Conservation (phyloP, 257 asterid genomes). For the Lithospermum erythrorhizon region DNA sequence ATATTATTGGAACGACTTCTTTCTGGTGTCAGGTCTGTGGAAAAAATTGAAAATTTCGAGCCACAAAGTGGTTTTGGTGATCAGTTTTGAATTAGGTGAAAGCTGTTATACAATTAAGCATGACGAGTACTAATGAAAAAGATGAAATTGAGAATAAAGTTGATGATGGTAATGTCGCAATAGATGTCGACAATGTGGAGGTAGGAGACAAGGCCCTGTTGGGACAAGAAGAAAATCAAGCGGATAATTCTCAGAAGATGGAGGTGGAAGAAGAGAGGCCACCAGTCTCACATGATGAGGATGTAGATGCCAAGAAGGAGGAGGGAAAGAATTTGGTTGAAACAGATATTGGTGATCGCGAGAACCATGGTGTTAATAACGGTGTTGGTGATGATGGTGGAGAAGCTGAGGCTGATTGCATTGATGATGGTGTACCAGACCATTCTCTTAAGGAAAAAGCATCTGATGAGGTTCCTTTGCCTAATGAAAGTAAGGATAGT, state of each 20-base stretch:
- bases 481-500: neutral
- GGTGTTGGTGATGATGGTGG: neutral
- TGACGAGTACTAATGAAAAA: neutral
- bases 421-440: neutral
- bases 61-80: too few species aligned
- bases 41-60: too few species aligned
- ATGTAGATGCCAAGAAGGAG: neutral
- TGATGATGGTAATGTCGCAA: neutral
- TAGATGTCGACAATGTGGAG: conserved; percentile 5
- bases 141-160: neutral
- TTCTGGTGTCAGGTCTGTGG: too few species aligned
- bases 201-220: conserved; percentile 12
- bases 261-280: conserved; percentile 9
- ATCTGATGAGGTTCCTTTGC: neutral
- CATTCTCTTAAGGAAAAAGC: neutral
- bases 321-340: neutral
- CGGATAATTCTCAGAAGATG: neutral
- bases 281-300: neutral
- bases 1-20: too few species aligned
- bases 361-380: neutral
- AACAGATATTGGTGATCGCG: neutral
- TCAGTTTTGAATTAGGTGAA: too few species aligned
- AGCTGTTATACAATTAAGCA: too few species aligned
- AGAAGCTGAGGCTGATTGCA: neutral
- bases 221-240: neutral